Percentiles rank a stretch among this genome's conserved stretches.
These are phyloP conservation scores for Trifolium dubium DNA, from an alignment of 306 rosid species.

Conservation along the genomic window DNA sequence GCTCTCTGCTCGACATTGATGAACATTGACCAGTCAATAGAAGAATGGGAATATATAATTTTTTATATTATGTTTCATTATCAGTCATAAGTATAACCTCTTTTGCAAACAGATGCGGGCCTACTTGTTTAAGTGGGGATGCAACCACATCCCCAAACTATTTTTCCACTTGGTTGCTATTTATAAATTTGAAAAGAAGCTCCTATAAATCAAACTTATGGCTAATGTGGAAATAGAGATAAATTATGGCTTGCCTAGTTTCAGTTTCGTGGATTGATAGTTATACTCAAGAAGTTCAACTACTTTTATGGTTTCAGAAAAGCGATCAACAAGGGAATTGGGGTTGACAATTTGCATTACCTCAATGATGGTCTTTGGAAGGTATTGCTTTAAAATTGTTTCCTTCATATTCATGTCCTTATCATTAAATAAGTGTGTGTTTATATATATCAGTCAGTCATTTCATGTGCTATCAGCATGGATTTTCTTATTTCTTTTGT, in stretches of 20 bases:
- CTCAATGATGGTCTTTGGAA: conserved; percentile 99
- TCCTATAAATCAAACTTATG: conserved; percentile 12
- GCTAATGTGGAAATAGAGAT: conserved; percentile 10
- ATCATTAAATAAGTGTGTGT: neutral
- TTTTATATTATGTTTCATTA: conserved; percentile 4
- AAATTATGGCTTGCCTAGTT: neutral
- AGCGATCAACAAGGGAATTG: conserved; percentile 90
- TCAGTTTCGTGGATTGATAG: conserved; percentile 34
- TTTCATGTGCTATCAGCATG: neutral
- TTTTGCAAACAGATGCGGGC: neutral
- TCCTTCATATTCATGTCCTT: conserved; percentile 15
- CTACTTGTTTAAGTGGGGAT: conserved; percentile 14
- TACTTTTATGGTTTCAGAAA: conserved; percentile 62
- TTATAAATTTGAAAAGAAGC: neutral
- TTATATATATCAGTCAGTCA: neutral
- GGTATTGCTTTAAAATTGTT: conserved; percentile 54
- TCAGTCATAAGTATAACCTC: neutral
- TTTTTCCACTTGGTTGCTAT: neutral
- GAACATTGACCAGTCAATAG: neutral
- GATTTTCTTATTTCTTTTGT: conserved; percentile 5
- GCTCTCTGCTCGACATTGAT: conserved; percentile 16
- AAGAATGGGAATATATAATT: conserved; percentile 15
- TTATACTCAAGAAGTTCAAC: conserved; percentile 30
- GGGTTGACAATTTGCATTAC: conserved; percentile 97
- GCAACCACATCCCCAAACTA: conserved; percentile 1